A percentile compares a stretch with the other conserved stretches of the same genome.
Conservation (phyloP, 2,329 filamentous ascomycete species). For the Emmonsia crescens region DNA sequence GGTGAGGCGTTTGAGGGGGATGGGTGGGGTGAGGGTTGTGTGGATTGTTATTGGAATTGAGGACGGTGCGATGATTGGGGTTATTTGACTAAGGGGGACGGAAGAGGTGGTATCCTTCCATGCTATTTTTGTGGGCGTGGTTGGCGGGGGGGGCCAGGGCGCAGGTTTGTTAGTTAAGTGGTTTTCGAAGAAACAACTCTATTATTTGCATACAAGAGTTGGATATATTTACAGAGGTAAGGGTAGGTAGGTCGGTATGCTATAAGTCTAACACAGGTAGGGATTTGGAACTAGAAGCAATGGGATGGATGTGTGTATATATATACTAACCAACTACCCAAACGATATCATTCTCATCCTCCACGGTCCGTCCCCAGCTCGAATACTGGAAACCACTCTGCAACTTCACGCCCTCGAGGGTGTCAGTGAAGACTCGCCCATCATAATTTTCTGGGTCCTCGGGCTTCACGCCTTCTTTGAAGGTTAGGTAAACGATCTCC, state of each 20-base stretch:
- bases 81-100: not conserved
- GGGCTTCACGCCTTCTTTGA: constrained; percentile 27
- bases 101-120: constrained; percentile 1
- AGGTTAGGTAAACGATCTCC: constrained; percentile 29
- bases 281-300: too few relatives aligned
- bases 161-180: not conserved
- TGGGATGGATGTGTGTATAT: not conserved
- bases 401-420: constrained; percentile 21
- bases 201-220: not conserved
- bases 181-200: too few relatives aligned
- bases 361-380: constrained; percentile 27
- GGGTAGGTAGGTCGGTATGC: too few relatives aligned
- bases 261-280: too few relatives aligned
- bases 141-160: too few relatives aligned
- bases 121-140: not conserved
- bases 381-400: constrained; percentile 27
- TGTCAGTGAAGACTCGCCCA: constrained; percentile 21
- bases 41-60: constrained; percentile 10
- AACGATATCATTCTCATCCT: constrained; percentile 26
- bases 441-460: constrained; percentile 26
- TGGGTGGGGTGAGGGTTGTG: constrained; percentile 19
- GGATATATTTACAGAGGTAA: not conserved
- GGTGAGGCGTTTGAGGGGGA: constrained; percentile 20
- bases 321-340: constrained; percentile 27
- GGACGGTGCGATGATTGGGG: not conserved